A percentile compares a stretch with the other conserved stretches of the same genome.
phyloP scores from a whole-genome alignment of 805 yeast genomes.

The Komagataella mondaviorum region DNA sequence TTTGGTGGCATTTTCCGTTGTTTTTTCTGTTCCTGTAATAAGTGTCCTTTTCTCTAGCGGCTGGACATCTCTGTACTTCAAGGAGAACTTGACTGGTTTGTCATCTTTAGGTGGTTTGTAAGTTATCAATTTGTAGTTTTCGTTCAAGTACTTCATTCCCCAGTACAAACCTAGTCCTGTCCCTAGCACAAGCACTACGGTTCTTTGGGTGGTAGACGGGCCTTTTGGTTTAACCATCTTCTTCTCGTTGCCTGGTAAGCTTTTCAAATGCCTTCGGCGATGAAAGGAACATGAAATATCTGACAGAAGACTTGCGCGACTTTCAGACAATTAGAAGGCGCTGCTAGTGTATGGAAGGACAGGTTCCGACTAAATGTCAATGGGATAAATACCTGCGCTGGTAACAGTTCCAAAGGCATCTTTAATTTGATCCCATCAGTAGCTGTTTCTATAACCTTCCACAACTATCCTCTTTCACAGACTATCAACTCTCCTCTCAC shows the following conservation, averaged over 20 bases:
- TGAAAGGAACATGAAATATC: background rate
- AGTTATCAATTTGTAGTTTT: background rate
- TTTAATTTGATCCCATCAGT: background rate
- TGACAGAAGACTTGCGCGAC: background rate
- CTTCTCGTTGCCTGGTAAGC: background rate
- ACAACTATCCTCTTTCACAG: background rate
- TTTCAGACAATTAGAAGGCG: background rate
- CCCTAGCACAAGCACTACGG: background rate
- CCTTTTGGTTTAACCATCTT: background rate
- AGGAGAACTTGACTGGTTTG: background rate
- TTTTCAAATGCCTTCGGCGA: background rate
- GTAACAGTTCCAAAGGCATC: too few species aligned
- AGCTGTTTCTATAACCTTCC: background rate
- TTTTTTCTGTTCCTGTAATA: background rate
- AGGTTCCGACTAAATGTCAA: too few species aligned
- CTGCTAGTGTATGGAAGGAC: too few species aligned
- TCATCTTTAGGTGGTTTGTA: background rate
- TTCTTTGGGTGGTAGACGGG: background rate
- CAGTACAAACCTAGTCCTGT: background rate
- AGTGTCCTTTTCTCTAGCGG: background rate
- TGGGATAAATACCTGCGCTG: too few species aligned
- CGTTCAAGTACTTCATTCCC: background rate
- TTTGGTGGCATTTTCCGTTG: background rate
- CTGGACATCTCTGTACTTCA: background rate
- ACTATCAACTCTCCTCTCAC: too few species aligned